Percentiles rank a stretch among this genome's conserved stretches.
Conservation (phyloP, 768 basidiomycete species). For the Pleurotus ostreatus region DNA sequence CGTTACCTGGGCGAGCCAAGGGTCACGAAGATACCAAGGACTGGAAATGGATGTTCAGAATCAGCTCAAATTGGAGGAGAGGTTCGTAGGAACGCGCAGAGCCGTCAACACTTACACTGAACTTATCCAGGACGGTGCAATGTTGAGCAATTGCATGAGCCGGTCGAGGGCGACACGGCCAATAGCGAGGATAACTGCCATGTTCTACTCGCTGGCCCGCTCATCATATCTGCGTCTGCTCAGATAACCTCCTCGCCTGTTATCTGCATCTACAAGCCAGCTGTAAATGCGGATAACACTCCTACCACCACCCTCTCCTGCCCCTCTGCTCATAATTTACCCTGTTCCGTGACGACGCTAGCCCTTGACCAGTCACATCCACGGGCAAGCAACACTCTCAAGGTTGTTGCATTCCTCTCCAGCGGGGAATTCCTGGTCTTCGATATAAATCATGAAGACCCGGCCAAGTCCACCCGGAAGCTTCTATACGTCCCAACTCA, state of each 20-base stretch:
- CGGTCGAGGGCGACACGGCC: slow-evolving; percentile 6
- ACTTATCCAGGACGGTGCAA: slow-evolving; percentile 55
- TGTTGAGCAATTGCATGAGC: slow-evolving; percentile 32
- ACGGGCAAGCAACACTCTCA: slow-evolving; percentile 28
- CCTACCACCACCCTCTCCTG: slow-evolving; percentile 31
- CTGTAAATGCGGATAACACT: neutral
- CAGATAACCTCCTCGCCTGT: slow-evolving; percentile 31
- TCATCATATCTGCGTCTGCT: slow-evolving; percentile 57
- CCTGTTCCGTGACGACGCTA: slow-evolving; percentile 54
- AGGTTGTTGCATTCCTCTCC: slow-evolving; percentile 59
- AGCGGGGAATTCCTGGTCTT: slow-evolving; percentile 67
- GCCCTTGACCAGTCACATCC: slow-evolving; percentile 75
- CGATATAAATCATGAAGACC: slow-evolving; percentile 42
- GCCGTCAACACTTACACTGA: too few species aligned
- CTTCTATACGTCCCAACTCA: slow-evolving; percentile 45
- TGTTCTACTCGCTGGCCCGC: slow-evolving; percentile 54
- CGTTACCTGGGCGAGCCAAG: slow-evolving; percentile 51
- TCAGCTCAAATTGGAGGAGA: slow-evolving; percentile 78
- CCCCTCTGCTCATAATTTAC: slow-evolving; percentile 28
- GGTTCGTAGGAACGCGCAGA: slow-evolving; percentile 37
- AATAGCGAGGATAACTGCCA: slow-evolving; percentile 24
- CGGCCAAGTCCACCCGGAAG: slow-evolving; percentile 37
- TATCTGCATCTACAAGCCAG: slow-evolving; percentile 28
- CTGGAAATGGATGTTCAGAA: slow-evolving; percentile 88
- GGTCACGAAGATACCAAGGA: slow-evolving; percentile 38